A percentile compares a stretch with the other conserved stretches of the same genome.
phyloP scores from a whole-genome alignment of 2,329 filamentous ascomycete species.

The Aureobasidium melanogenum region DNA sequence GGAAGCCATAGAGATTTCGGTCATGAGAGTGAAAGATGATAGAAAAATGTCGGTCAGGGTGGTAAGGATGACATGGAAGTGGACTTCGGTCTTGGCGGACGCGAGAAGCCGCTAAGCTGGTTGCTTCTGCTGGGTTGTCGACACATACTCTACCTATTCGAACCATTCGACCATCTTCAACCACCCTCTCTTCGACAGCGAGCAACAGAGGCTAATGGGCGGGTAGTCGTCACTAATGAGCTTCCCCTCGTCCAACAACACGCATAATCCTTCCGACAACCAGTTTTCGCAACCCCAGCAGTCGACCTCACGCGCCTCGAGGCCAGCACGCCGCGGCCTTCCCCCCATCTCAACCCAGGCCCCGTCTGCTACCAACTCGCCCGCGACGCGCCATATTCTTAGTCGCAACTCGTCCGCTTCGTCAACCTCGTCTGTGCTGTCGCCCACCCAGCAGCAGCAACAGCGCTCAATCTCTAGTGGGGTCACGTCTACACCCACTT shows the following conservation, averaged over 20 bases:
- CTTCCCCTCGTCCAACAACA: conserved; percentile 39
- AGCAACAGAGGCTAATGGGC: conserved; percentile 19
- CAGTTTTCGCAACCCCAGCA: conserved; percentile 42
- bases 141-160: not conserved
- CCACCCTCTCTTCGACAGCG: not conserved
- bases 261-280: conserved; percentile 28
- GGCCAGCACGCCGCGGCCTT: conserved; percentile 42
- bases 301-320: conserved; percentile 21
- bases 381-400: conserved; percentile 39
- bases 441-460: conserved; percentile 44
- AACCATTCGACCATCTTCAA: not conserved
- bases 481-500: conserved; percentile 45
- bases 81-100: not conserved
- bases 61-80: not conserved
- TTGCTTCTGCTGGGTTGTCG: not conserved
- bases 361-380: conserved; percentile 30
- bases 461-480: conserved; percentile 46
- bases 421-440: conserved; percentile 47
- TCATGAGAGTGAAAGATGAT: not conserved
- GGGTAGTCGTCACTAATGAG: conserved; percentile 38
- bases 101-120: no score
- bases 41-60: not conserved
- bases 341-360: conserved; percentile 48
- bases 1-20: not conserved
- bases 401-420: conserved; percentile 48